Percentiles rank a stretch among this genome's conserved stretches.
Conservation (phyloP, 768 basidiomycete species). For the Mycena vitilis region DNA sequence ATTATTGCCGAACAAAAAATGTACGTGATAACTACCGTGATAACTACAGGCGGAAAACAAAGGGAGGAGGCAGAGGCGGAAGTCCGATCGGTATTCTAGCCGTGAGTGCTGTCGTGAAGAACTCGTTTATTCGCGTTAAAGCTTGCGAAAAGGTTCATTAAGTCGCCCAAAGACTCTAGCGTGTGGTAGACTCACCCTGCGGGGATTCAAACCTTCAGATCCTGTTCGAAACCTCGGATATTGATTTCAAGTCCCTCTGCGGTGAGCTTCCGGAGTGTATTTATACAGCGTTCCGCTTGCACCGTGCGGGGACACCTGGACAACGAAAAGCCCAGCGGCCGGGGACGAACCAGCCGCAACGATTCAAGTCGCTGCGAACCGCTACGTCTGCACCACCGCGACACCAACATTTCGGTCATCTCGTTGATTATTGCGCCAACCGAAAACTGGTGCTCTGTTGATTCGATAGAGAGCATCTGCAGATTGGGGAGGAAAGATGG, state of each 20-base stretch:
- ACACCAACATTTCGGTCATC: background rate
- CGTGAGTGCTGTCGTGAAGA: too few species aligned
- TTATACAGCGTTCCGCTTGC: background rate
- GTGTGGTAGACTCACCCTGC: too few species aligned
- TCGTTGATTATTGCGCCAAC: background rate
- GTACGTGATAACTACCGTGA: too few species aligned
- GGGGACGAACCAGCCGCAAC: background rate
- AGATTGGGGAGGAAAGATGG: background rate
- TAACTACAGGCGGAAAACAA: too few species aligned
- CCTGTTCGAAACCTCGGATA: background rate
- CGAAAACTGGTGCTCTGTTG: background rate
- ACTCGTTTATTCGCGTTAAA: too few species aligned
- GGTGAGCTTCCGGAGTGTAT: background rate
- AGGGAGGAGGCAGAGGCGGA: too few species aligned
- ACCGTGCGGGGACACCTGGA: background rate
- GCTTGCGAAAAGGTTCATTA: too few species aligned
- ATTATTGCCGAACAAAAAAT: too few species aligned
- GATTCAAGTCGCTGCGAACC: background rate
- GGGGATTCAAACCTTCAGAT: too few species aligned
- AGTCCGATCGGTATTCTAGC: too few species aligned
- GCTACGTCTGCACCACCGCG: background rate
- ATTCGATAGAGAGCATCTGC: background rate
- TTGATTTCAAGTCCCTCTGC: background rate
- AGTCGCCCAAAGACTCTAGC: too few species aligned
- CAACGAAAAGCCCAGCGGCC: background rate